A percentile compares a stretch with the other conserved stretches of the same genome.
Evolutionary conservation across 768 basidiomycete species (phyloP).

Genomic region (Cantharellus anzutake): DNA sequence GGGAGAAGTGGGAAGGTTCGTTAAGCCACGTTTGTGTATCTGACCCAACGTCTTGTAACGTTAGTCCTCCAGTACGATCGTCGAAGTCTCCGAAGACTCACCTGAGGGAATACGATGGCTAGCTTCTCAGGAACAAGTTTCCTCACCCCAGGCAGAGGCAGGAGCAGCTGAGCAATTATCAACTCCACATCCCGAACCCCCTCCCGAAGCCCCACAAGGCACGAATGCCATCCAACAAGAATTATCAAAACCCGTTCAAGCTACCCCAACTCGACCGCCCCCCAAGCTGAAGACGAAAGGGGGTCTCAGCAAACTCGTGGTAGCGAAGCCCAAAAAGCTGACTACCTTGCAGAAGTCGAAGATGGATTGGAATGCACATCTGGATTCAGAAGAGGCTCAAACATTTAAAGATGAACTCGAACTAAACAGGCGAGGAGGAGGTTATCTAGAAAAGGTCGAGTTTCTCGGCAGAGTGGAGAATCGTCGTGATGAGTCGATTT

Average conservation of each 20-base stretch:
- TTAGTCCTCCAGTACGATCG: constrained; percentile 35
- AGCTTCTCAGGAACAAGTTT: background rate
- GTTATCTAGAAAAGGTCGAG: constrained; percentile 72
- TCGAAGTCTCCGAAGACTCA: constrained; percentile 54
- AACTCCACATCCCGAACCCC: background rate
- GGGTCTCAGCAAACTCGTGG: constrained; percentile 3
- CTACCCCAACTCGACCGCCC: constrained; percentile 46
- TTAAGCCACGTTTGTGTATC: constrained; percentile 2
- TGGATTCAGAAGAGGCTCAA: constrained; percentile 23
- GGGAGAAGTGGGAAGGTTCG: constrained; percentile 56
- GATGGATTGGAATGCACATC: constrained; percentile 67
- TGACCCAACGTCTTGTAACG: background rate
- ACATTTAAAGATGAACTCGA: constrained; percentile 53
- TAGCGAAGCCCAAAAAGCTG: constrained; percentile 46
- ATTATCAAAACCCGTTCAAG: background rate
- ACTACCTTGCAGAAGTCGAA: constrained; percentile 73
- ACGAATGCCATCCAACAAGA: constrained; percentile 2
- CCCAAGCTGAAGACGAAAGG: constrained; percentile 19
- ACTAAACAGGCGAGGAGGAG: constrained; percentile 50
- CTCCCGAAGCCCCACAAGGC: constrained; percentile 8
- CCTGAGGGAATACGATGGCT: constrained; percentile 60
- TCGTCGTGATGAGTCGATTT: constrained; percentile 44
- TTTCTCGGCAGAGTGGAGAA: constrained; percentile 62
- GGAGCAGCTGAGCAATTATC: background rate
- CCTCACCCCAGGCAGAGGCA: background rate